Percentiles rank a stretch among this genome's conserved stretches.
These are phyloP conservation scores for Penicillium palitans DNA, from an alignment of 2,329 filamentous ascomycete genomes.

Conservation along the genomic window DNA sequence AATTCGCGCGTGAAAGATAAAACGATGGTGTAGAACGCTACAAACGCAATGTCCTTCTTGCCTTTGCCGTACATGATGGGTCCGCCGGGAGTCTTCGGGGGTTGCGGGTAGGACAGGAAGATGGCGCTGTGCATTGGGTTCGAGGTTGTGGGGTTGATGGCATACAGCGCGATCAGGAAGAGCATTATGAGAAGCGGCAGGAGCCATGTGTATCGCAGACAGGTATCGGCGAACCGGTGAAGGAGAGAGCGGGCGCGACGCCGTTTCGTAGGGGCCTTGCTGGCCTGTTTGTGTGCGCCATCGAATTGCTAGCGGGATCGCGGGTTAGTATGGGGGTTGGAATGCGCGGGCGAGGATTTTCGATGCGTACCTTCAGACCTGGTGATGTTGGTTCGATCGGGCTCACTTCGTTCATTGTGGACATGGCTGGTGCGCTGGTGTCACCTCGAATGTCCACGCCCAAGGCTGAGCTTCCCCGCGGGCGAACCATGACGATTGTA, in stretches of 20 bases:
- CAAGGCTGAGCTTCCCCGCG: conserved; percentile 46
- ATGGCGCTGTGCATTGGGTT: conserved; percentile 81
- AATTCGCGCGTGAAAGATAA: conserved; percentile 94
- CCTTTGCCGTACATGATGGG: conserved; percentile 81
- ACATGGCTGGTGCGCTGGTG: conserved; percentile 48
- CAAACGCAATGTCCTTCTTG: conserved; percentile 80
- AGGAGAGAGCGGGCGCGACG: conserved; percentile 46
- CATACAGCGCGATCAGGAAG: conserved; percentile 67
- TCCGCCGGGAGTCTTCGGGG: conserved; percentile 51
- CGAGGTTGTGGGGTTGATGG: conserved; percentile 70
- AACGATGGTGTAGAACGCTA: conserved; percentile 84
- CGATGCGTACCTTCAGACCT: conserved; percentile 33
- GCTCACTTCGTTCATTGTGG: conserved; percentile 45
- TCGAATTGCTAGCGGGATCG: conserved; percentile 22
- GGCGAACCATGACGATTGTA: conserved; percentile 37
- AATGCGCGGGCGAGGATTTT: conserved; percentile 14
- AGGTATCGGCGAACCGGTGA: conserved; percentile 45
- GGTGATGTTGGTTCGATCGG: conserved; percentile 33
- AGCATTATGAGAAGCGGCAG: conserved; percentile 68
- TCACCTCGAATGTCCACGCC: conserved; percentile 51
- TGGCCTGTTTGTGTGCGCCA: conserved; percentile 29
- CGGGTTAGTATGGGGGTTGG: background rate
- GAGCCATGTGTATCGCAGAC: conserved; percentile 59
- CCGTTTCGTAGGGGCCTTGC: conserved; percentile 44
- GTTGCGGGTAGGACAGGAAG: conserved; percentile 84